Conservation (phyloP, 805 yeast genomes). For the Metschnikowia picachoensis region DNA sequence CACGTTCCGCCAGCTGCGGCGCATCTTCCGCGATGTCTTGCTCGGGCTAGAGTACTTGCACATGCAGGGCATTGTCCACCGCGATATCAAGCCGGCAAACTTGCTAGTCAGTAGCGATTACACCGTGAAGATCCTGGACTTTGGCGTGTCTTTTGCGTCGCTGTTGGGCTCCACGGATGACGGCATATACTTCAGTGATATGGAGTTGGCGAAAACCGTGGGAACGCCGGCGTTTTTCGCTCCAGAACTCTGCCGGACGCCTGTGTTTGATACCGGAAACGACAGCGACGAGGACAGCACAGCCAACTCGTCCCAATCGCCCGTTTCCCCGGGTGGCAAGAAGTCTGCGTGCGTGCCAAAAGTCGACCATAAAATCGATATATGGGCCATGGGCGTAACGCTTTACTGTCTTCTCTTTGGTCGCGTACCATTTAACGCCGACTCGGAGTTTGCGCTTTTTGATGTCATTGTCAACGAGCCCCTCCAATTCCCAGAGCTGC, state of each 20-base stretch:
- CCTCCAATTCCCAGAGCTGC: slow-evolving; percentile 51
- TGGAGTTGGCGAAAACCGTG: slow-evolving; percentile 90
- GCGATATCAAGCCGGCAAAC: slow-evolving; percentile 96
- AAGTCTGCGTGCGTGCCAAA: slow-evolving; percentile 31
- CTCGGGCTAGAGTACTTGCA: slow-evolving; percentile 89
- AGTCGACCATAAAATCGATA: slow-evolving; percentile 81
- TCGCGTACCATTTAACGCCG: slow-evolving; percentile 82
- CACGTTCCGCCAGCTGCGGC: slow-evolving; percentile 61
- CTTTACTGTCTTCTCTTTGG: slow-evolving; percentile 86
- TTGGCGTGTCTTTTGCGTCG: slow-evolving; percentile 85
- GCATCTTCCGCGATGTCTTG: slow-evolving; percentile 76
- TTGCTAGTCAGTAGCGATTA: slow-evolving; percentile 65
- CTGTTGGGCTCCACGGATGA: slow-evolving; percentile 44
- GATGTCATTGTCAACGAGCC: slow-evolving; percentile 68
- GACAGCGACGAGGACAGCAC: neutral
- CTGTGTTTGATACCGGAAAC: slow-evolving; percentile 2
- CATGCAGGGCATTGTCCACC: slow-evolving; percentile 83
- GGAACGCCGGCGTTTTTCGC: slow-evolving; percentile 98
- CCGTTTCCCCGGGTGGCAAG: neutral
- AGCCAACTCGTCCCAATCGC: neutral
- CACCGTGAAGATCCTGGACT: slow-evolving; percentile 89
- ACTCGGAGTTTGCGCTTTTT: slow-evolving; percentile 80
- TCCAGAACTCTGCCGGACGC: slow-evolving; percentile 68
- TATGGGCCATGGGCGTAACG: slow-evolving; percentile 97
- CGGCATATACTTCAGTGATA: slow-evolving; percentile 44